These are phyloP conservation scores for Linderina pennispora DNA, from an alignment of 192 early-diverging fungal genomes.

Conservation along the genomic window DNA sequence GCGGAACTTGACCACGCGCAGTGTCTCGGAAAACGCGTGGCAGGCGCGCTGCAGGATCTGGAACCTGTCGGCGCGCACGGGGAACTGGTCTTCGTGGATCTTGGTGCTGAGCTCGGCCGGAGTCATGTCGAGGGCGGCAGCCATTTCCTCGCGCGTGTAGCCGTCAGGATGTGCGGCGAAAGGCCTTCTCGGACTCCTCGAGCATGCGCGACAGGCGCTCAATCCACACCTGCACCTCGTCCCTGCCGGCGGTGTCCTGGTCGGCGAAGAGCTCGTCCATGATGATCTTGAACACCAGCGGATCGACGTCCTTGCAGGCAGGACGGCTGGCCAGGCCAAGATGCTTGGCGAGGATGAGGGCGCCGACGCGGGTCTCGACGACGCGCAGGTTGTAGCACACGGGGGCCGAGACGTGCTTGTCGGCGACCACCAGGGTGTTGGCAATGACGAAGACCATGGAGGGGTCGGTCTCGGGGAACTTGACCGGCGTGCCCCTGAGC, in stretches of 20 bases:
- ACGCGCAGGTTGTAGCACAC: constrained; percentile 90
- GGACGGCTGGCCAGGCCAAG: constrained; percentile 42
- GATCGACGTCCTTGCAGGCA: constrained; percentile 56
- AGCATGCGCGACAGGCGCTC: constrained; percentile 23
- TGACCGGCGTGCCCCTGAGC: constrained; percentile 55
- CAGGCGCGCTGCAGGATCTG: constrained; percentile 70
- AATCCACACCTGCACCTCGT: constrained; percentile 26
- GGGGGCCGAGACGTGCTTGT: constrained; percentile 84
- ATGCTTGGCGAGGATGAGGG: constrained; percentile 52
- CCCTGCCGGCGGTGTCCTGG: constrained; percentile 24
- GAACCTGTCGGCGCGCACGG: constrained; percentile 61
- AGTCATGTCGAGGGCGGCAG: constrained; percentile 29
- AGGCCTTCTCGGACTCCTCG: constrained; percentile 8
- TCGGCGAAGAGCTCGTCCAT: constrained; percentile 31
- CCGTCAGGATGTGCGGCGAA: constrained; percentile 18
- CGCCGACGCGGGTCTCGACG: constrained; percentile 81
- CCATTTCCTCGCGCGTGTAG: constrained; percentile 36
- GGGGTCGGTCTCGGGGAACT: constrained; percentile 53
- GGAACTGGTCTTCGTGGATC: constrained; percentile 50
- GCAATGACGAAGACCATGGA: constrained; percentile 79
- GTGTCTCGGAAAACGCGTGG: constrained; percentile 78
- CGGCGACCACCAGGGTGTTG: constrained; percentile 76
- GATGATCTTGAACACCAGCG: constrained; percentile 37
- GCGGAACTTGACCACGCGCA: constrained; percentile 48
- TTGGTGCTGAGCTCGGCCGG: constrained; percentile 36